A percentile compares a stretch with the other conserved stretches of the same genome.
Conservation (phyloP, 1,284 basidiomycete species). For the Cronartium quercuum region DNA sequence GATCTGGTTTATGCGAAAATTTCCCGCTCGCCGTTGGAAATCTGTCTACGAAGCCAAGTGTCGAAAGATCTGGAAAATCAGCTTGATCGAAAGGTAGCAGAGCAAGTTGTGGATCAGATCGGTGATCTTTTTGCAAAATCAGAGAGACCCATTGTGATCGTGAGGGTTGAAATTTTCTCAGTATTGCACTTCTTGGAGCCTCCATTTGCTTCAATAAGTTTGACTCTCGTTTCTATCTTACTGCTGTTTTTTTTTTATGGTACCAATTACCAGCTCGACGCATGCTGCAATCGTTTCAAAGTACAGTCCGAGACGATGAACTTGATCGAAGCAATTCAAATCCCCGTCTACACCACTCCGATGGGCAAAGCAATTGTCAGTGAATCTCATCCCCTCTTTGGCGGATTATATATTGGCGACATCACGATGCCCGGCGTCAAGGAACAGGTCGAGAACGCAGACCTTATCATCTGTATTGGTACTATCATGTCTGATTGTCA, state of each 20-base stretch:
- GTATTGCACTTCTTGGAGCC: background rate
- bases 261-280: background rate
- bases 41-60: conserved; percentile 55
- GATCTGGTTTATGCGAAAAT: conserved; percentile 70
- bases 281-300: conserved; percentile 22
- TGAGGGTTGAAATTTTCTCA: background rate
- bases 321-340: conserved; percentile 17
- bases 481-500: conserved; percentile 67
- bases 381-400: conserved; percentile 75
- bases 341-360: conserved; percentile 56
- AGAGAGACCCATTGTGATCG: background rate
- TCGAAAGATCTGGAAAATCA: conserved; percentile 63
- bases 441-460: conserved; percentile 70
- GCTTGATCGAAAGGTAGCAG: conserved; percentile 53
- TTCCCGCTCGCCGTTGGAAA: conserved; percentile 60
- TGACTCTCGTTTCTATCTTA: background rate
- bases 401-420: conserved; percentile 60
- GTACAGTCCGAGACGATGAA: background rate
- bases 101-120: background rate
- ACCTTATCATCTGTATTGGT: conserved; percentile 77
- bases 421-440: conserved; percentile 58
- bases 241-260: background rate
- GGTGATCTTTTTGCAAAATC: background rate
- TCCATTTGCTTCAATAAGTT: conserved; percentile 50
- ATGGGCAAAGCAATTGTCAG: conserved; percentile 82